Evolutionary conservation across 176 grass and related monocot species (phyloP).

Genomic region (Urochloa ruziziensis): DNA sequence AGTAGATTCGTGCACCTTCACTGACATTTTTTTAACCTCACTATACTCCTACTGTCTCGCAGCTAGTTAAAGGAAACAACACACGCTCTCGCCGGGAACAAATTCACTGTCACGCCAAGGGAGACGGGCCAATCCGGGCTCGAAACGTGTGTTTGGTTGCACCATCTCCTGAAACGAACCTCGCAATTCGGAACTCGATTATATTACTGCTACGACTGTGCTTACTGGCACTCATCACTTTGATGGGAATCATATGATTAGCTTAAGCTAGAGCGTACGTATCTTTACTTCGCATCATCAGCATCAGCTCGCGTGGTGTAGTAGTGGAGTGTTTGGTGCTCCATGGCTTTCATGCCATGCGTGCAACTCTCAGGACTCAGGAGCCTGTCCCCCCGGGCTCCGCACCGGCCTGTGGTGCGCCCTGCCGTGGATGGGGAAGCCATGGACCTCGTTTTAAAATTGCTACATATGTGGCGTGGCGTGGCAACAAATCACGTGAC

Average conservation of each 20-base stretch:
- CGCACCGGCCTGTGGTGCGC: not conserved
- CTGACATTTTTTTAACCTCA: not conserved
- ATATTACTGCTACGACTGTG: not conserved
- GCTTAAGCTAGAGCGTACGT: not conserved
- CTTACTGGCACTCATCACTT: not conserved
- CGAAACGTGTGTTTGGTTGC: constrained; percentile 27
- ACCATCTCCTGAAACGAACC: not conserved
- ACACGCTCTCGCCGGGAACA: no score
- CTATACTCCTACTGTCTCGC: not conserved
- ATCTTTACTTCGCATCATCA: not conserved
- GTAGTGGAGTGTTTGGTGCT: constrained; percentile 2
- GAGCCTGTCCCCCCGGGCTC: not conserved
- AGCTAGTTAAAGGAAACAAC: not conserved
- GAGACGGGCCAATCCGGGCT: constrained; percentile 11
- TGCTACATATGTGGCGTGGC: not conserved
- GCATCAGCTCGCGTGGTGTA: not conserved
- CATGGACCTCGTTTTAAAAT: not conserved
- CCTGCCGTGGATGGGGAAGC: not conserved
- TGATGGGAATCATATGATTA: not conserved
- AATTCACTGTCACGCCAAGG: not conserved
- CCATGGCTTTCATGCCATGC: not conserved
- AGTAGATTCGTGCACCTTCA: not conserved
- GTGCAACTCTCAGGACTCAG: not conserved
- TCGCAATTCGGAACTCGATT: not conserved
- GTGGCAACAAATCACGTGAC: not conserved